Conservation (phyloP, 192 early-diverging fungal species). For the Coemansia sp. region DNA sequence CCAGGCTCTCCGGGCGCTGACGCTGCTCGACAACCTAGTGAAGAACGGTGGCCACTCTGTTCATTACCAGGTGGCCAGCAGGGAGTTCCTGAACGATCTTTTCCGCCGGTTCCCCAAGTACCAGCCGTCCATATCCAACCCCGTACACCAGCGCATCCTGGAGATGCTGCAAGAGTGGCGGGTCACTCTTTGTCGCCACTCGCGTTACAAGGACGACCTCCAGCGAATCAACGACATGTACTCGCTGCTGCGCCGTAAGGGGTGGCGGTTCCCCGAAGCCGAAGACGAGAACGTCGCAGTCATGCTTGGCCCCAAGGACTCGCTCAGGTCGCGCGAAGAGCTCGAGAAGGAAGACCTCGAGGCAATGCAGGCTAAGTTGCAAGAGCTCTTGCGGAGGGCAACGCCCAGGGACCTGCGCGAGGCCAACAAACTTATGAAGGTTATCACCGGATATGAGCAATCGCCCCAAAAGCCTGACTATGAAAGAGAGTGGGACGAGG, state of each 20-base stretch:
- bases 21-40: conserved; percentile 94
- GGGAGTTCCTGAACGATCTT: conserved; percentile 97
- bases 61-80: conserved; percentile 91
- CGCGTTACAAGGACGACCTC: conserved; percentile 92
- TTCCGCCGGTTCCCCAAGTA: conserved; percentile 92
- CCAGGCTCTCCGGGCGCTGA: conserved; percentile 48
- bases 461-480: conserved; percentile 68
- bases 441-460: conserved; percentile 94
- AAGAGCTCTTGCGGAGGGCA: conserved; percentile 94
- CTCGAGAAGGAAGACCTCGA: conserved; percentile 92
- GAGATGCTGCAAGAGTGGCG: conserved; percentile 97
- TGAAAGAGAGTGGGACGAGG: conserved; percentile 76
- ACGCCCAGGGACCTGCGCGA: conserved; percentile 91
- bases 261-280: conserved; percentile 57
- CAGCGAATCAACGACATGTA: conserved; percentile 96
- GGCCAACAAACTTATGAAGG: conserved; percentile 97
- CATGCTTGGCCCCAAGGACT: conserved; percentile 52
- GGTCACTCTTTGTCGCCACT: conserved; percentile 78
- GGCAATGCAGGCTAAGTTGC: conserved; percentile 75
- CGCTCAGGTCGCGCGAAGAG: conserved; percentile 89
- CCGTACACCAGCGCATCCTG: conserved; percentile 84
- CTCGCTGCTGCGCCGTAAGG: conserved; percentile 84
- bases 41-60: conserved; percentile 99
- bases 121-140: conserved; percentile 66
- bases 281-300: conserved; percentile 41